phyloP scores from a whole-genome alignment of 176 grass and related monocot genomes.

The Aechmea fasciata region DNA sequence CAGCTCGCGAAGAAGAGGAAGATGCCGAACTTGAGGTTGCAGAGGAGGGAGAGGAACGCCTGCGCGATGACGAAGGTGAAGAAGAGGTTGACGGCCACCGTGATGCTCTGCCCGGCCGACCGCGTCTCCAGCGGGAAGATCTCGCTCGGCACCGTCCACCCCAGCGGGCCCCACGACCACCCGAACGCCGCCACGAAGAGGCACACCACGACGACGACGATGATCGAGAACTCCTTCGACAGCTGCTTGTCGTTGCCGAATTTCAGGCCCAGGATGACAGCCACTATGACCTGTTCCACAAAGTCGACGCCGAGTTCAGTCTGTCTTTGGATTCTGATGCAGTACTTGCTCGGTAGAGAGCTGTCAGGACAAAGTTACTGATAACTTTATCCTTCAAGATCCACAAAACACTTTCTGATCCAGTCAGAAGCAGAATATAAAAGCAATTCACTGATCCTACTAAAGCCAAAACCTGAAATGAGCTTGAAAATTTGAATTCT shows the following conservation, averaged over 20 bases:
- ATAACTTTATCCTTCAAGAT: no score
- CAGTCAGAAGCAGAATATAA: no score
- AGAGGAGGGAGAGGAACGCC: slow-evolving; percentile 64
- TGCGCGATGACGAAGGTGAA: slow-evolving; percentile 78
- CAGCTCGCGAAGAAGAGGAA: slow-evolving; percentile 88
- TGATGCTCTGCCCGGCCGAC: slow-evolving; percentile 93
- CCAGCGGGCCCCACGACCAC: slow-evolving; percentile 87
- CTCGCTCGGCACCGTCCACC: slow-evolving; percentile 90
- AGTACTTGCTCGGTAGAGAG: no score
- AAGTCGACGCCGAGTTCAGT: not conserved
- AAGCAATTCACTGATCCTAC: no score
- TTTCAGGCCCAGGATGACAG: slow-evolving; percentile 56
- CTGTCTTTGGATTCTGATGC: no score
- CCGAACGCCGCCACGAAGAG: slow-evolving; percentile 90
- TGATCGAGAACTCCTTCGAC: slow-evolving; percentile 50
- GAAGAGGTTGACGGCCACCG: slow-evolving; percentile 68
- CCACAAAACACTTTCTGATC: no score
- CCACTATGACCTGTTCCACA: slow-evolving; percentile 56
- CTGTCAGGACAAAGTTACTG: no score
- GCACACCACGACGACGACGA: slow-evolving; percentile 69
- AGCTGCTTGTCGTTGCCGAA: slow-evolving; percentile 65
- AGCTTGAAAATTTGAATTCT: no score
- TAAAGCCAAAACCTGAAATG: no score
- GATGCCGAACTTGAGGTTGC: slow-evolving; percentile 70
- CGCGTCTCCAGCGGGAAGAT: slow-evolving; percentile 87